Evolutionary conservation across 495 filamentous ascomycete genomes (phyloP).

Genomic region (Penicillium odoratum): DNA sequence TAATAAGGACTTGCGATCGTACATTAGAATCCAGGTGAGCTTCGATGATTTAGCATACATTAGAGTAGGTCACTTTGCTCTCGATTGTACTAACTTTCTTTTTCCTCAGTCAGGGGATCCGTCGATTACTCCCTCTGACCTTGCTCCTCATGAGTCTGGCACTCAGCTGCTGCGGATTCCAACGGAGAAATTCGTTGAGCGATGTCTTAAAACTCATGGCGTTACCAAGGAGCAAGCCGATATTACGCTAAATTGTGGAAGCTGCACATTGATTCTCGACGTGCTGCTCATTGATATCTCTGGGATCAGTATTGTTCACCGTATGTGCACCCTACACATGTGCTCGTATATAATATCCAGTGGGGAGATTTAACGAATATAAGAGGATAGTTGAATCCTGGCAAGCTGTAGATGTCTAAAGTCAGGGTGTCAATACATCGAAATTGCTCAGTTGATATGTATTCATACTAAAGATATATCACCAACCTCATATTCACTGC

Average conservation of each 20-base stretch:
- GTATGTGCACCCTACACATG: too few relatives aligned
- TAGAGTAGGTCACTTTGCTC: too few relatives aligned
- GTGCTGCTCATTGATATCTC: background rate
- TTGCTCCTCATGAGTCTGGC: slow-evolving; percentile 14
- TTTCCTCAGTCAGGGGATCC: slow-evolving; percentile 12
- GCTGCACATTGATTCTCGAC: slow-evolving; percentile 15
- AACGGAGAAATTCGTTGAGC: slow-evolving; percentile 1
- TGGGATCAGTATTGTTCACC: too few relatives aligned
- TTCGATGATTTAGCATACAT: too few relatives aligned
- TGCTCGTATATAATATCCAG: too few relatives aligned
- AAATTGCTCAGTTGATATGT: too few relatives aligned
- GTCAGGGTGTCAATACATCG: too few relatives aligned
- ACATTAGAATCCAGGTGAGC: slow-evolving; percentile 12
- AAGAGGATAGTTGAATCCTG: too few relatives aligned
- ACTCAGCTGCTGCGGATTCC: slow-evolving; percentile 10
- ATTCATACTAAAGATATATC: too few relatives aligned
- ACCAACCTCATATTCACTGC: too few relatives aligned
- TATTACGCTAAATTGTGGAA: slow-evolving; percentile 6
- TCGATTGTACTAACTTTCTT: background rate
- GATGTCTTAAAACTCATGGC: slow-evolving; percentile 10
- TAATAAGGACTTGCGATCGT: slow-evolving; percentile 13
- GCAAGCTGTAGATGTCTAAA: too few relatives aligned
- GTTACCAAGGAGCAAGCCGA: slow-evolving; percentile 15
- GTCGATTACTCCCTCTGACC: slow-evolving; percentile 2
- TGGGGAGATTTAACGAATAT: too few relatives aligned